Percentiles rank a stretch among this genome's conserved stretches.
Evolutionary conservation across 2,329 filamentous ascomycete genomes (phyloP).

Genomic region (Venturia asperata): DNA sequence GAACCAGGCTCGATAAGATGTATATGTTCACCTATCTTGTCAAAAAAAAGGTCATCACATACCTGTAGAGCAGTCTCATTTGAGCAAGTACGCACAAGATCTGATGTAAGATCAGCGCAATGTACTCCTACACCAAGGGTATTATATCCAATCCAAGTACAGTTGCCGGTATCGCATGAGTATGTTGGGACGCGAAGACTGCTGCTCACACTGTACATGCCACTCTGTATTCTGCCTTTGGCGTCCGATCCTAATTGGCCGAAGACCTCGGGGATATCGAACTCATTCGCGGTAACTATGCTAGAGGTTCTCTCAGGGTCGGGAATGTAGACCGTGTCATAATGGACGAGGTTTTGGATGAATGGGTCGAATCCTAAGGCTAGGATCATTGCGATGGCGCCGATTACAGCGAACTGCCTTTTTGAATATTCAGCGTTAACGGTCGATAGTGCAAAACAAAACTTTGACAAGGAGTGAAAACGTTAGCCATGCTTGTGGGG

Average conservation of each 20-base stretch:
- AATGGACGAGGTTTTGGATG: slow-evolving; percentile 19
- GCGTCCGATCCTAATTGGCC: background rate
- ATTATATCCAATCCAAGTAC: background rate
- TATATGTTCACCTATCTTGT: too few relatives aligned
- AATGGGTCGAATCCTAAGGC: slow-evolving; percentile 20
- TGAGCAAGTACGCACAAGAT: background rate
- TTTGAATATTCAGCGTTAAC: background rate
- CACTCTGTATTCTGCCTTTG: slow-evolving; percentile 6
- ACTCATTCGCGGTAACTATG: background rate
- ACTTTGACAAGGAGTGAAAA: too few relatives aligned
- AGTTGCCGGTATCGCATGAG: background rate
- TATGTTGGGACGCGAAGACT: slow-evolving; percentile 3
- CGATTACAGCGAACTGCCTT: slow-evolving; percentile 7
- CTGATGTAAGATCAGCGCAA: slow-evolving; percentile 9
- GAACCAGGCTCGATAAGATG: background rate
- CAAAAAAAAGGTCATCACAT: background rate
- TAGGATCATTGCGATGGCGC: slow-evolving; percentile 18
- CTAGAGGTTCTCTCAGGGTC: background rate
- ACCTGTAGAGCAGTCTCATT: slow-evolving; percentile 5
- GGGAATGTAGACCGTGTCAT: slow-evolving; percentile 6
- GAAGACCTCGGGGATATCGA: background rate
- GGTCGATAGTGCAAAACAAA: too few relatives aligned
- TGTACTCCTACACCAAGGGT: slow-evolving; percentile 8
- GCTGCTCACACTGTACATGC: slow-evolving; percentile 9
- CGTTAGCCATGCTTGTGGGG: too few relatives aligned